These are phyloP conservation scores for Jasminum sambac DNA, from an alignment of 257 asterid species.

Conservation along the genomic window DNA sequence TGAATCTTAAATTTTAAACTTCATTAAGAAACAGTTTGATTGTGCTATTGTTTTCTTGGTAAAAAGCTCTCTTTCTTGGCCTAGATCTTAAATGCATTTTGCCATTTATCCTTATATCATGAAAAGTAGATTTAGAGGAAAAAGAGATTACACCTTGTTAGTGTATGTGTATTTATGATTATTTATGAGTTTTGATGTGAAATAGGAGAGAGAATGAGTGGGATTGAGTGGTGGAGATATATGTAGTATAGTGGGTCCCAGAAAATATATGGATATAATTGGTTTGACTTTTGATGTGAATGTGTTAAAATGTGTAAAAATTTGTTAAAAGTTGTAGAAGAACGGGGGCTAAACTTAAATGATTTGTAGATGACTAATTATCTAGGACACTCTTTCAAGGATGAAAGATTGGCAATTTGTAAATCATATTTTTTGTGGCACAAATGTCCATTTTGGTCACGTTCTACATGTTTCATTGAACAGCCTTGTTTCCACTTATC, in stretches of 20 bases:
- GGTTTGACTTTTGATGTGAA: too few relatives aligned
- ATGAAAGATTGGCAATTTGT: not conserved
- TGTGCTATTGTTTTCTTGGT: not conserved
- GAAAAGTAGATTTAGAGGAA: not conserved
- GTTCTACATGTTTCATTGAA: not conserved
- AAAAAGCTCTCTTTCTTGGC: not conserved
- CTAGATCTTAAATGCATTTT: not conserved
- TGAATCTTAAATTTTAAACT: slow-evolving; percentile 4
- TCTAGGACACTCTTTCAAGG: not conserved
- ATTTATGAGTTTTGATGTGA: too few relatives aligned
- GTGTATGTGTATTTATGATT: too few relatives aligned
- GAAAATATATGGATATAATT: too few relatives aligned
- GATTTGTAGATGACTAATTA: not conserved
- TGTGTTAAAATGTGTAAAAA: too few relatives aligned
- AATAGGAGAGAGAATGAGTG: too few relatives aligned
- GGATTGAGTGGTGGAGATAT: too few relatives aligned
- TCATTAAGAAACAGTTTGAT: not conserved
- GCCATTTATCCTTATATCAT: not conserved
- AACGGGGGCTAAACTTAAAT: slow-evolving; percentile 1
- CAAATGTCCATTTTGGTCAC: not conserved
- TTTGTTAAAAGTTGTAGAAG: too few relatives aligned
- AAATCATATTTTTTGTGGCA: not conserved
- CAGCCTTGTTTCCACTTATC: not conserved
- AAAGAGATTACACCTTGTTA: too few relatives aligned
- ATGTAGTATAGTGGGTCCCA: too few relatives aligned